Base-by-base conservation (phyloP, 2,329 filamentous ascomycete species). In the Talaromyces sp. region DNA sequence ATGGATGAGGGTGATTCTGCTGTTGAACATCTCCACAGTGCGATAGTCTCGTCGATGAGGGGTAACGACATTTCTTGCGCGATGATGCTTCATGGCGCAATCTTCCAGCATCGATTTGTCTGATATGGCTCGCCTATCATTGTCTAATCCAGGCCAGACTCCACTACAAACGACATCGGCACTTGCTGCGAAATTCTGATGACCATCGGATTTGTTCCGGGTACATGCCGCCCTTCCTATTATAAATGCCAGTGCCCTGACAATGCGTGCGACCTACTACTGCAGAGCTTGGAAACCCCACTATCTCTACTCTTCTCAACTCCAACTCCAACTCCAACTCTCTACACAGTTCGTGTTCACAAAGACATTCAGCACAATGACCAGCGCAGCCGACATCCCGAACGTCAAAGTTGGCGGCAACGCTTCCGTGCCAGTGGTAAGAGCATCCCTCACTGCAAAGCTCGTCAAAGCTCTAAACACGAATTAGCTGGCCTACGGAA, bases 401-500 rank as follows among this genome's bases (percentile, higher is more conserved):
- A 77, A 76, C 4, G 71, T 84, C 43, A 83, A 85, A 73, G 80
- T 88, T 60, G 86, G 85, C 64, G 84, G 87, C 74, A 84, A 83
- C 54, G 81, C 77, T 45, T 80, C 79, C 3, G 82, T 88, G 48
- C 85, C 86, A 2, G 81, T 86, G 78, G 82, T 84, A 71, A 56
- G 52, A 5, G 16, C 24, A 16, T 37, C 24, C 37, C 14, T 37
- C 35, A 37, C 9, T 13, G 22, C 13, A 33, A 14, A 22, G 33
- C 19, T 62, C 13, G n/a, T 33, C 16, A 16, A 48, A 39, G 2
- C n/a, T 13, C 35, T 62, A 37, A 37, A 37, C 48, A 39, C 39
- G 22, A 9, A 11, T 6, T 27, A 86, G 84, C 75, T 89, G 19
- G 86, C 80, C 24, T 89, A 86, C 75, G 87, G 87, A 31, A 85